phyloP scores from a whole-genome alignment of 139 green algal species.

The Marvania coccoides region DNA sequence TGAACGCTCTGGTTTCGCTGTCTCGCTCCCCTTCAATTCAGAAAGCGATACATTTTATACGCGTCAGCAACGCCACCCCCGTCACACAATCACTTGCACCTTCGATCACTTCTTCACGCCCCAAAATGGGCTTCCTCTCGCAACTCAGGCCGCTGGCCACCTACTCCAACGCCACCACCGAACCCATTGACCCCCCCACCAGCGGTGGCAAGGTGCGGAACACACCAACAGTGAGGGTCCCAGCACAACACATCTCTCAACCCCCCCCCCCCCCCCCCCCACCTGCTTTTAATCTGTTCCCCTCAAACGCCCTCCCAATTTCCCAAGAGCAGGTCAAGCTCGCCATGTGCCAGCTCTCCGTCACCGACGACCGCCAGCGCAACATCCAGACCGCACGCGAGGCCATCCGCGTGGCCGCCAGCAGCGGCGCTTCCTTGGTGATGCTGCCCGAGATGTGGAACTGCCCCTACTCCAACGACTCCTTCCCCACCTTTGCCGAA shows the following conservation, averaged over 20 bases:
- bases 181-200: not conserved
- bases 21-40: too few relatives aligned
- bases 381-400: slow-evolving; percentile 69
- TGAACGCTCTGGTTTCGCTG: too few relatives aligned
- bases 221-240: too few relatives aligned
- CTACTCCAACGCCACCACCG: slow-evolving; percentile 4
- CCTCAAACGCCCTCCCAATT: not conserved
- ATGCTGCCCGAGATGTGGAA: slow-evolving; percentile 96
- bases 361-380: slow-evolving; percentile 65
- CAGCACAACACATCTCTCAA: too few relatives aligned
- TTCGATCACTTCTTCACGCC: too few relatives aligned
- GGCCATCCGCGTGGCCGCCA: slow-evolving; percentile 61
- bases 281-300: too few relatives aligned
- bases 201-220: slow-evolving; percentile 1
- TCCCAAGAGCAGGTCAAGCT: slow-evolving; percentile 70
- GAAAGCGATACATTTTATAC: too few relatives aligned
- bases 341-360: slow-evolving; percentile 85
- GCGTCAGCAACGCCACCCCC: too few relatives aligned
- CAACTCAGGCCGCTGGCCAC: not conserved
- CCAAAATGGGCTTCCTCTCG: slow-evolving; percentile 10
- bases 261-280: too few relatives aligned
- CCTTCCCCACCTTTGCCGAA: slow-evolving; percentile 88
- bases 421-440: slow-evolving; percentile 59
- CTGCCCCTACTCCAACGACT: slow-evolving; percentile 95
- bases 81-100: too few relatives aligned